Evolutionary conservation across 371 early-diverging fungal species (phyloP).

Genomic region (Mucor circinelloides): DNA sequence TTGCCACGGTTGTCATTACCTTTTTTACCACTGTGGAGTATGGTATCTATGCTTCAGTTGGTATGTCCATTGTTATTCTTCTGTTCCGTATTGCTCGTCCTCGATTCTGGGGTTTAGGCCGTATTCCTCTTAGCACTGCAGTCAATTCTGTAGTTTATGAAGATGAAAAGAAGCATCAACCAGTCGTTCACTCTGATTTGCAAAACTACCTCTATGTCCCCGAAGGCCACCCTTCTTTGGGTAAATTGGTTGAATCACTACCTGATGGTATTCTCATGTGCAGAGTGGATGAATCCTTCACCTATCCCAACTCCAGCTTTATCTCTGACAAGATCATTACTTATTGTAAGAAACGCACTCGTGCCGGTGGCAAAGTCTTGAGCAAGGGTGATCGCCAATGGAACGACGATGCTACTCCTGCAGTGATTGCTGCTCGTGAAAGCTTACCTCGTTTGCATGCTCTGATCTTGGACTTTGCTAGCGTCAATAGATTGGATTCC

Average conservation of each 20-base stretch:
- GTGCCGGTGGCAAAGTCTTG: constrained; percentile 18
- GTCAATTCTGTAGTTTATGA: neutral
- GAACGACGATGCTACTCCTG: constrained; percentile 46
- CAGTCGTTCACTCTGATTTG: neutral
- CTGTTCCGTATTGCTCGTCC: constrained; percentile 77
- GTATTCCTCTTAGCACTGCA: constrained; percentile 30
- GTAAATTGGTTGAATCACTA: constrained; percentile 36
- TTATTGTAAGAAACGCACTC: constrained; percentile 39
- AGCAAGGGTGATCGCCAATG: constrained; percentile 47
- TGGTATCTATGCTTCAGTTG: constrained; percentile 71
- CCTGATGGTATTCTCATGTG: constrained; percentile 64
- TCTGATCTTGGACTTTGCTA: constrained; percentile 66
- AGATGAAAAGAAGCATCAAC: constrained; percentile 7
- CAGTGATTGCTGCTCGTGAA: constrained; percentile 21
- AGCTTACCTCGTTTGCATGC: constrained; percentile 54
- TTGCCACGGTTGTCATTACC: constrained; percentile 60
- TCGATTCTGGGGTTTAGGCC: constrained; percentile 46
- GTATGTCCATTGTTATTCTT: constrained; percentile 63
- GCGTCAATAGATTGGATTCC: constrained; percentile 65
- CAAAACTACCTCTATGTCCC: constrained; percentile 48
- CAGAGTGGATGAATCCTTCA: constrained; percentile 64
- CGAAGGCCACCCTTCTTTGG: constrained; percentile 40
- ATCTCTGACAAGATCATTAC: constrained; percentile 46
- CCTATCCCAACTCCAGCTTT: constrained; percentile 70
- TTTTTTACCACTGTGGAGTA: constrained; percentile 73